These are phyloP conservation scores for Malassezia sympodialis DNA, from an alignment of 1,284 basidiomycete genomes.

Conservation along the genomic window DNA sequence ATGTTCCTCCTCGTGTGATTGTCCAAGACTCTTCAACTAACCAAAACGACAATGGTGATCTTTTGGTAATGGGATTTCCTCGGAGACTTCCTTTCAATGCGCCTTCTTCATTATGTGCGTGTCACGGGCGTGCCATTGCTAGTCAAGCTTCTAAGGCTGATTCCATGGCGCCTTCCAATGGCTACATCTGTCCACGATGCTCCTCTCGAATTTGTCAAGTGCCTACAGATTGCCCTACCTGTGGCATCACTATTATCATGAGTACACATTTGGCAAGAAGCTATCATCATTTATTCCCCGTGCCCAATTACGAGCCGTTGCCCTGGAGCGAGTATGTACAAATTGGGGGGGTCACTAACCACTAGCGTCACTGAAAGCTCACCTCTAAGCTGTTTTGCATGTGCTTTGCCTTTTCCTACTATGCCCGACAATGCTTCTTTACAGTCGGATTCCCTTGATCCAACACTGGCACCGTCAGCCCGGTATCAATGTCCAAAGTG, in stretches of 20 bases:
- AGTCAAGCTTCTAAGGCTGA: neutral
- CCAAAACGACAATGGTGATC: slow-evolving; percentile 49
- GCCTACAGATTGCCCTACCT: slow-evolving; percentile 94
- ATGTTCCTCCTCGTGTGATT: slow-evolving; percentile 64
- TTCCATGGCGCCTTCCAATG: slow-evolving; percentile 49
- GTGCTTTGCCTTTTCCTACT: slow-evolving; percentile 24
- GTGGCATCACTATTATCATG: slow-evolving; percentile 92
- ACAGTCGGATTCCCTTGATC: slow-evolving; percentile 16
- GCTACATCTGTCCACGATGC: slow-evolving; percentile 90
- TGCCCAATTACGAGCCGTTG: slow-evolving; percentile 65
- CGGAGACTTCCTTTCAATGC: slow-evolving; percentile 31
- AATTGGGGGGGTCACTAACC: too few species aligned
- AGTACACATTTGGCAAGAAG: slow-evolving; percentile 91
- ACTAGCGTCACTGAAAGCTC: neutral
- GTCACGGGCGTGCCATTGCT: slow-evolving; percentile 77
- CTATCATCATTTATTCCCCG: slow-evolving; percentile 87
- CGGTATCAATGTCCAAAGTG: slow-evolving; percentile 38
- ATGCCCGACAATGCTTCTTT: slow-evolving; percentile 5
- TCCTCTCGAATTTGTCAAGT: slow-evolving; percentile 88
- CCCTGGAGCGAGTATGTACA: slow-evolving; percentile 16
- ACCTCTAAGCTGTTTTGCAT: slow-evolving; percentile 22
- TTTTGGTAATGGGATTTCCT: slow-evolving; percentile 98
- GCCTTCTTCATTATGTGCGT: slow-evolving; percentile 58
- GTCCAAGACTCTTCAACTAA: slow-evolving; percentile 3
- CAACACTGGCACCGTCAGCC: slow-evolving; percentile 28